Evolutionary conservation across 352 stramenopile genomes (phyloP).

Genomic region (Bremia lactucae): DNA sequence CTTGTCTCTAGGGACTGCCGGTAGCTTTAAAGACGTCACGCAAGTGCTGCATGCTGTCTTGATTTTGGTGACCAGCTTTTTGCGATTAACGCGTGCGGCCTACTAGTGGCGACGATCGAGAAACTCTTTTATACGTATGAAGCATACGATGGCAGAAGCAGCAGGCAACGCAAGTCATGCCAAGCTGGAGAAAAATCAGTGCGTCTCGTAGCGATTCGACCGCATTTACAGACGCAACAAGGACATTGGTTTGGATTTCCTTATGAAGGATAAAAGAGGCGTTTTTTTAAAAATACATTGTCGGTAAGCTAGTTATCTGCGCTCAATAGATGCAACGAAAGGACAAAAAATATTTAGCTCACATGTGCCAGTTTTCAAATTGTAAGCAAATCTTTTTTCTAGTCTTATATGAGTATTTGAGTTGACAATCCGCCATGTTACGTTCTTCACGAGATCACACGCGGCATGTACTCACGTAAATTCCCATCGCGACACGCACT

Average conservation of each 20-base stretch:
- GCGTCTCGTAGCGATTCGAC: slow-evolving; percentile 7
- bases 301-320: too few relatives aligned
- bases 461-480: slow-evolving; percentile 53
- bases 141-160: slow-evolving; percentile 32
- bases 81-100: slow-evolving; percentile 50
- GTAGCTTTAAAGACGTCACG: slow-evolving; percentile 72
- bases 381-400: too few relatives aligned
- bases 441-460: slow-evolving; percentile 14
- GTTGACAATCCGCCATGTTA: too few relatives aligned
- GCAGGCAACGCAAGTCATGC: slow-evolving; percentile 3
- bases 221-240: slow-evolving; percentile 7
- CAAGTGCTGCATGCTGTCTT: slow-evolving; percentile 69
- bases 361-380: too few relatives aligned
- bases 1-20: slow-evolving; percentile 65
- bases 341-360: slow-evolving; percentile 59
- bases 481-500: slow-evolving; percentile 54
- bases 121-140: slow-evolving; percentile 78
- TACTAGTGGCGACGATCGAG: slow-evolving; percentile 55
- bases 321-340: slow-evolving; percentile 48
- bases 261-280: slow-evolving; percentile 7
- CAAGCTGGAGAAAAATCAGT: slow-evolving; percentile 22
- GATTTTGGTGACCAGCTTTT: slow-evolving; percentile 65
- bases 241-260: slow-evolving; percentile 4
- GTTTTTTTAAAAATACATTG: too few relatives aligned
- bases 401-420: too few relatives aligned